These are phyloP conservation scores for Fusarium buxicola DNA, from an alignment of 2,329 filamentous ascomycete genomes.

Conservation along the genomic window DNA sequence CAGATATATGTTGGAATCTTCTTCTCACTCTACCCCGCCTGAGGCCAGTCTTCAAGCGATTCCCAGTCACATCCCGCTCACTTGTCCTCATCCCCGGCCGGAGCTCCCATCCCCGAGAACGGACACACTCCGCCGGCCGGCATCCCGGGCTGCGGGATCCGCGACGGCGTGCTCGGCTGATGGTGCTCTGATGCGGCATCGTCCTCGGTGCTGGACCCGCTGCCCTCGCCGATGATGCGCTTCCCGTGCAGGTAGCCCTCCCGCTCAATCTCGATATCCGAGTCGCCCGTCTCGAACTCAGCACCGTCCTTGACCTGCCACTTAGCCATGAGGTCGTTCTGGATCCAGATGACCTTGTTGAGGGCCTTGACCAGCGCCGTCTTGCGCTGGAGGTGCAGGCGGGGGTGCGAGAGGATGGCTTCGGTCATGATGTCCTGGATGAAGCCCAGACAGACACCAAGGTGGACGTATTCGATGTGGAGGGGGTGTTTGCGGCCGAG, in stretches of 20 bases:
- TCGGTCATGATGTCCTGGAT: conserved; percentile 83
- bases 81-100: conserved; percentile 21
- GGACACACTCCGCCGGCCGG: conserved; percentile 41
- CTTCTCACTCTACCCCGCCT: background rate
- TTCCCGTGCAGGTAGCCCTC: conserved; percentile 75
- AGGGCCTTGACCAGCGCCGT: conserved; percentile 80
- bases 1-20: conserved; percentile 20
- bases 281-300: conserved; percentile 63
- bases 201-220: conserved; percentile 31
- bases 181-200: conserved; percentile 36
- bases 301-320: conserved; percentile 80
- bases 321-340: conserved; percentile 87
- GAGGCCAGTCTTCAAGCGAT: background rate
- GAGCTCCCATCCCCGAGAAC: conserved; percentile 42
- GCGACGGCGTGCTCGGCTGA: conserved; percentile 16
- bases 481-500: conserved; percentile 77
- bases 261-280: conserved; percentile 64
- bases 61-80: background rate
- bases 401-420: conserved; percentile 78
- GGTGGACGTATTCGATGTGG: conserved; percentile 84
- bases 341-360: conserved; percentile 87
- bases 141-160: conserved; percentile 35
- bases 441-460: conserved; percentile 77
- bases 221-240: conserved; percentile 61
- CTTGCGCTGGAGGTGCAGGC: conserved; percentile 74